phyloP scores from a whole-genome alignment of 768 basidiomycete genomes.

The Pulveroboletus frians region DNA sequence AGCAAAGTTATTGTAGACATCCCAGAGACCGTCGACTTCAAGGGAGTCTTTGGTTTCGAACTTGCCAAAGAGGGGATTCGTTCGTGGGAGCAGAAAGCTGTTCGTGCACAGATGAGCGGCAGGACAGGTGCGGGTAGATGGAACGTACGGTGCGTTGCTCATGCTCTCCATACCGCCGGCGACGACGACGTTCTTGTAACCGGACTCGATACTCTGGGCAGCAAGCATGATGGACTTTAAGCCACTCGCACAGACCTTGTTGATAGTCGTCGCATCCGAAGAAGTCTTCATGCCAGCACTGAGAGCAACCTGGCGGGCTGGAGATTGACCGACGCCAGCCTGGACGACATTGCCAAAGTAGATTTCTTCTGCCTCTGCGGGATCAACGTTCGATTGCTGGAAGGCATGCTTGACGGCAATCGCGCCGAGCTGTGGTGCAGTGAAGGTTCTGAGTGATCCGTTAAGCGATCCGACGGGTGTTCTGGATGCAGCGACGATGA shows the following conservation, averaged over 20 bases:
- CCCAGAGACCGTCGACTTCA: slow-evolving; percentile 90
- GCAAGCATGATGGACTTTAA: slow-evolving; percentile 95
- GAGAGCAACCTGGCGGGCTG: slow-evolving; percentile 97
- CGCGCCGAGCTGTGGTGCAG: slow-evolving; percentile 86
- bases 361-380: slow-evolving; percentile 85
- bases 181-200: slow-evolving; percentile 79
- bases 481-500: slow-evolving; percentile 90
- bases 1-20: slow-evolving; percentile 94
- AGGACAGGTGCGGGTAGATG: slow-evolving; percentile 1
- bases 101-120: not conserved
- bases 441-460: slow-evolving; percentile 81
- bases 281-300: slow-evolving; percentile 73
- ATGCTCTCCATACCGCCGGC: slow-evolving; percentile 99
- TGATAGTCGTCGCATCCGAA: slow-evolving; percentile 97
- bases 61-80: slow-evolving; percentile 84
- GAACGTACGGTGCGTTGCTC: slow-evolving; percentile 93
- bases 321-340: slow-evolving; percentile 94
- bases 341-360: slow-evolving; percentile 98
- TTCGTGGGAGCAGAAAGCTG: slow-evolving; percentile 78
- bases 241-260: slow-evolving; percentile 99
- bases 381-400: slow-evolving; percentile 71
- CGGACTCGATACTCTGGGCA: slow-evolving; percentile 82
- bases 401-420: slow-evolving; percentile 90
- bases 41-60: slow-evolving; percentile 84
- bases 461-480: slow-evolving; percentile 94